phyloP scores from a whole-genome alignment of 2,329 filamentous ascomycete genomes.

The Curvularia sp. region DNA sequence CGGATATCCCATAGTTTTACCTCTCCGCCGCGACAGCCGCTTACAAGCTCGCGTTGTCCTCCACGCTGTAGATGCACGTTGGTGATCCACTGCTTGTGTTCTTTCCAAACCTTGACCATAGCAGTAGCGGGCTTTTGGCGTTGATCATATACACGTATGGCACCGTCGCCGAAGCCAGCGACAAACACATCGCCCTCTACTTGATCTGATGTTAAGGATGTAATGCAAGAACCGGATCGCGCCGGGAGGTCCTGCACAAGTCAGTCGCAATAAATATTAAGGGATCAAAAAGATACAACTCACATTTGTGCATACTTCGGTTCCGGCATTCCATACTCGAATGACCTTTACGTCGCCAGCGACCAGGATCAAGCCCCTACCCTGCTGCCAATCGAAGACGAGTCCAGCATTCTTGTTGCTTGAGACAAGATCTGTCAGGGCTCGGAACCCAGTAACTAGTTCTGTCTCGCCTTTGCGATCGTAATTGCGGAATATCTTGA shows the following conservation, averaged over 20 bases:
- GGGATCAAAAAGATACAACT: constrained; percentile 27
- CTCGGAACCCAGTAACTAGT: constrained; percentile 89
- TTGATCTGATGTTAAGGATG: constrained; percentile 93
- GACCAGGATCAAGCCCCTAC: constrained; percentile 92
- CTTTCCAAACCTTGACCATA: constrained; percentile 97
- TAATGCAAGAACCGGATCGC: constrained; percentile 93
- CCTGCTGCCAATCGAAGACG: constrained; percentile 99
- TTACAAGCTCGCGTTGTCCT: constrained; percentile 88
- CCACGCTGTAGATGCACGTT: constrained; percentile 97
- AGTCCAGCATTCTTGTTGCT: constrained; percentile 94
- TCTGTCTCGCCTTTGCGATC: constrained; percentile 78
- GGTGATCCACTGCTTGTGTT: constrained; percentile 94
- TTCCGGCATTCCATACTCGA: constrained; percentile 92
- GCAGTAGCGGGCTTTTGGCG: constrained; percentile 81
- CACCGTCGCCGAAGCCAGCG: constrained; percentile 94
- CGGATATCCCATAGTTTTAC: constrained; percentile 97
- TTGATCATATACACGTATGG: constrained; percentile 92
- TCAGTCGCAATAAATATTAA: constrained; percentile 16
- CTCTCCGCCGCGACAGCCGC: constrained; percentile 89
- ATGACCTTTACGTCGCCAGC: constrained; percentile 96
- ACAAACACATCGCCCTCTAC: constrained; percentile 97
- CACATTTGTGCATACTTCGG: constrained; percentile 84
- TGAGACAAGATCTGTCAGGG: constrained; percentile 89
- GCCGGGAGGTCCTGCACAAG: constrained; percentile 79
- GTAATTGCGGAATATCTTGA: constrained; percentile 93